These are phyloP conservation scores for Bipolaris gigantea DNA, from an alignment of 2,329 filamentous ascomycete species.

Conservation along the genomic window DNA sequence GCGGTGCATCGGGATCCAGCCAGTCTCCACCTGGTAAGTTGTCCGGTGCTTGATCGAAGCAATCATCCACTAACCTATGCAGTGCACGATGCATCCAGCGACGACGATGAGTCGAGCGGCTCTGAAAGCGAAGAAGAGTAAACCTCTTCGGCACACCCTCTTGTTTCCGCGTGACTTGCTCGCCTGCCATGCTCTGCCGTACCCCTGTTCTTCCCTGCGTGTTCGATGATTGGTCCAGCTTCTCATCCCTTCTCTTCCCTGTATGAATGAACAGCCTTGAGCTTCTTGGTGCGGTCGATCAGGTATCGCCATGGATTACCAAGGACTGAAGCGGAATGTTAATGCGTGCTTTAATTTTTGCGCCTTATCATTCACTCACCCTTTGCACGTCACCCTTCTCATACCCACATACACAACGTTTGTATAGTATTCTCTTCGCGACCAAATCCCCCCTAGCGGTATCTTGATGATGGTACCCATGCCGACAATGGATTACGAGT, in stretches of 20 bases:
- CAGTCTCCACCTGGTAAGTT: slow-evolving; percentile 48
- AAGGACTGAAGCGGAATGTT: slow-evolving; percentile 7
- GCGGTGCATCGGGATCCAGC: slow-evolving; percentile 49
- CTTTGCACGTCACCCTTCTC: slow-evolving; percentile 7
- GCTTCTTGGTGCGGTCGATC: slow-evolving; percentile 6
- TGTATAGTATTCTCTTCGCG: slow-evolving; percentile 28
- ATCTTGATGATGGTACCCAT: slow-evolving; percentile 11
- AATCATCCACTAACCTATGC: slow-evolving; percentile 22
- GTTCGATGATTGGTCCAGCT: slow-evolving; percentile 7
- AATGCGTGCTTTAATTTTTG: slow-evolving; percentile 13
- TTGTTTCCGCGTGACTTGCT: slow-evolving; percentile 15
- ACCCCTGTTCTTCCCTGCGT: slow-evolving; percentile 1
- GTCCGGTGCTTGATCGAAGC: slow-evolving; percentile 13
- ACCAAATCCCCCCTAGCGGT: slow-evolving; percentile 8
- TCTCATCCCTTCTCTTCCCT: slow-evolving; percentile 10
- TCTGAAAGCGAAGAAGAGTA: slow-evolving; percentile 56
- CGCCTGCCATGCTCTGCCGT: slow-evolving; percentile 3
- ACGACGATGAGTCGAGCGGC: slow-evolving; percentile 52
- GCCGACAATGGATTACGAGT: slow-evolving; percentile 27
- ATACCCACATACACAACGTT: slow-evolving; percentile 14
- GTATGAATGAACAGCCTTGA: slow-evolving; percentile 12
- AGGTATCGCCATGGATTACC: slow-evolving; percentile 1
- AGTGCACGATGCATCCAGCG: slow-evolving; percentile 53
- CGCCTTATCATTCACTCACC: slow-evolving; percentile 3
- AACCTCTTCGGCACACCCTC: slow-evolving; percentile 5